Conservation (phyloP, 2,329 filamentous ascomycete genomes). For the Diaporthe citriasiana region DNA sequence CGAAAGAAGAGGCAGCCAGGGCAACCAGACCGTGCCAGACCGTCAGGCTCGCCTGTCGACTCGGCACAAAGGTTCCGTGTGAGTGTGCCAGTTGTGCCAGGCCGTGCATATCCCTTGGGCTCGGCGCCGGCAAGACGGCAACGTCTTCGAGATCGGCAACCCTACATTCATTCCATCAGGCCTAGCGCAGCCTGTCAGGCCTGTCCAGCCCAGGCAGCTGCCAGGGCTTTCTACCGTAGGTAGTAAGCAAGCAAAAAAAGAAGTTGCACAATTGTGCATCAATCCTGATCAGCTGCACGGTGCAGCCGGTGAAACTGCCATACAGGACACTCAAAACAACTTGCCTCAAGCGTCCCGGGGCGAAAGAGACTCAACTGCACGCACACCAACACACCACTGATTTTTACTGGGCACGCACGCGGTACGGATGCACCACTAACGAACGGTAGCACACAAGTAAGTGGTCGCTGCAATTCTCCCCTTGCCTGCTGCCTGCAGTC, state of each 20-base stretch:
- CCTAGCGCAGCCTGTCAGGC: neutral
- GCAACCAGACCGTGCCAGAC: neutral
- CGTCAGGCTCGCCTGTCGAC: neutral
- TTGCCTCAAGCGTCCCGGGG: neutral
- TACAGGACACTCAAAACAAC: neutral
- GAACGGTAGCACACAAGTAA: neutral
- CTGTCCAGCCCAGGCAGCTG: neutral
- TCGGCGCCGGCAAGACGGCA: slow-evolving; percentile 23
- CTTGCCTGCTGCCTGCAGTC: slow-evolving; percentile 19
- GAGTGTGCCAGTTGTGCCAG: slow-evolving; percentile 16
- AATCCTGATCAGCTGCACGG: neutral
- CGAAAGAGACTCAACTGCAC: neutral
- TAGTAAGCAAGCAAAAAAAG: neutral
- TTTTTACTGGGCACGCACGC: neutral
- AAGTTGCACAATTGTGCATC: neutral
- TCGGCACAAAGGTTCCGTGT: slow-evolving; percentile 12
- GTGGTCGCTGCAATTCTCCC: neutral
- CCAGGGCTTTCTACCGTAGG: neutral
- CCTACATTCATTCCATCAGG: slow-evolving; percentile 25
- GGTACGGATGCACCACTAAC: slow-evolving; percentile 8
- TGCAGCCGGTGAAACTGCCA: neutral
- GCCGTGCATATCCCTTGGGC: slow-evolving; percentile 20
- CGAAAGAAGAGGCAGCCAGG: slow-evolving; percentile 1
- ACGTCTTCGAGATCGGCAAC: slow-evolving; percentile 22
- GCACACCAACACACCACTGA: slow-evolving; percentile 11